Base-by-base conservation (phyloP, 495 filamentous ascomycete species). In the Sordaria brevicollis region DNA sequence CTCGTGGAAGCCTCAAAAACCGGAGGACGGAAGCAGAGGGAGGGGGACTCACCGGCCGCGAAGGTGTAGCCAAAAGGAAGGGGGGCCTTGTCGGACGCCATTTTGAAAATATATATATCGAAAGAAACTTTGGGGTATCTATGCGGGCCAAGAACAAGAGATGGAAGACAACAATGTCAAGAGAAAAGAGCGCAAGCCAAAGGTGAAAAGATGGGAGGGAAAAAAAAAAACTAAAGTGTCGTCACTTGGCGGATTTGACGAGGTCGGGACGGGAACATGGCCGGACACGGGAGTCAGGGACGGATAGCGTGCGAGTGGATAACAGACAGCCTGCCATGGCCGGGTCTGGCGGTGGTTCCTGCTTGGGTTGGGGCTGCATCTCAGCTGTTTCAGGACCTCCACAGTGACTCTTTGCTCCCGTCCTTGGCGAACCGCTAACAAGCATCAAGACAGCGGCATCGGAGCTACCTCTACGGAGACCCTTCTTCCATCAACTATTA, bases 11-110 rank as follows among this genome's bases (percentile, higher is more conserved):
- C 49, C 31, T 57, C 21, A 7, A 54, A 6, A 19, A 29, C 57
- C 39, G 67, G 4, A 33, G 15, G 5, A n/a, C n/a, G n/a, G n/a
- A n/a, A n/a, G n/a, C n/a, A n/a, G 9, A 25, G 29, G 68, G 7
- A 4, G 65, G 62, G 49, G 41, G 29, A 54, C 74, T 74, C 39
- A 79, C 77, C 77, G 31, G 77, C 77, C 77, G 74, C 74, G 70
- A 79, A 79, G 34, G 75, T 78, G 75, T 79, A 79, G 38, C 68
- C 72, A 65, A 79, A 79, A 35, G 77, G 77, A 38, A 79, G 73
- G n/a, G 75, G 76, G 69, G 74, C 70, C 66, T 78, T 74, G 68
- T 77, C 76, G 29, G 70, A 25, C 65, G 77, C 65, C 77, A 79
- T 79, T 54, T 74, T 77, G 72, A 57, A n/a, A 65, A 31, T 21